Conservation (phyloP, 495 filamentous ascomycete species). For the Xylona heveae region DNA sequence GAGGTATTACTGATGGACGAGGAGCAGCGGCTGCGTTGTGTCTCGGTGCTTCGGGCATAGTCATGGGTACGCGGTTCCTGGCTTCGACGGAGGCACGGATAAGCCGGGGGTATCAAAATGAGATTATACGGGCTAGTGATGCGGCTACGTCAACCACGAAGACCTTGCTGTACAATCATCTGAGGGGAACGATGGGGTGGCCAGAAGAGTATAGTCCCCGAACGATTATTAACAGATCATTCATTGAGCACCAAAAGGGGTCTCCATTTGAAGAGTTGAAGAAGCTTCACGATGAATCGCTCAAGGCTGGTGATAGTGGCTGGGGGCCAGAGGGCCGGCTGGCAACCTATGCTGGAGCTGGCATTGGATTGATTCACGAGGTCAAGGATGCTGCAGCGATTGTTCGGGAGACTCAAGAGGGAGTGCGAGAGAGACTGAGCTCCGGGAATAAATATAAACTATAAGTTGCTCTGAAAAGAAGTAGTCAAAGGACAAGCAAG, state of each 20-base stretch:
- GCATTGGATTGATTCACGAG: slow-evolving; percentile 26
- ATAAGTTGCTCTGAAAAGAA: too few relatives aligned
- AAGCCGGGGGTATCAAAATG: slow-evolving; percentile 32
- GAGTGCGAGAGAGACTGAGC: slow-evolving; percentile 7
- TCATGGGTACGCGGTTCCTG: slow-evolving; percentile 53
- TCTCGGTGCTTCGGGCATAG: slow-evolving; percentile 44
- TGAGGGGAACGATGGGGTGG: slow-evolving; percentile 50
- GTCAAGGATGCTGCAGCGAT: slow-evolving; percentile 22
- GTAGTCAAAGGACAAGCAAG: too few relatives aligned
- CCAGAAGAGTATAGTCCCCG: slow-evolving; percentile 39
- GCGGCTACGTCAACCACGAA: slow-evolving; percentile 41
- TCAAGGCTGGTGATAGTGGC: slow-evolving; percentile 29
- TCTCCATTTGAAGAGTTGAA: slow-evolving; percentile 34
- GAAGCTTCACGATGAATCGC: slow-evolving; percentile 31
- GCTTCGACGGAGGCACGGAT: slow-evolving; percentile 43
- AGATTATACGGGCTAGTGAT: slow-evolving; percentile 36
- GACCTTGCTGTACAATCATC: slow-evolving; percentile 46
- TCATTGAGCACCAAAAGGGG: slow-evolving; percentile 32
- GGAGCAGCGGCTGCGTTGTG: slow-evolving; percentile 40
- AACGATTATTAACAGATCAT: slow-evolving; percentile 39
- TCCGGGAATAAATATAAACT: too few relatives aligned
- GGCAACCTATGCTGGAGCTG: slow-evolving; percentile 47
- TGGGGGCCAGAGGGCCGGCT: slow-evolving; percentile 43
- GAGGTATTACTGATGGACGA: slow-evolving; percentile 48
- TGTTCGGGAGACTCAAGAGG: slow-evolving; percentile 17